Evolutionary conservation across 768 basidiomycete species (phyloP).

Genomic region (Termitomyces sp.): DNA sequence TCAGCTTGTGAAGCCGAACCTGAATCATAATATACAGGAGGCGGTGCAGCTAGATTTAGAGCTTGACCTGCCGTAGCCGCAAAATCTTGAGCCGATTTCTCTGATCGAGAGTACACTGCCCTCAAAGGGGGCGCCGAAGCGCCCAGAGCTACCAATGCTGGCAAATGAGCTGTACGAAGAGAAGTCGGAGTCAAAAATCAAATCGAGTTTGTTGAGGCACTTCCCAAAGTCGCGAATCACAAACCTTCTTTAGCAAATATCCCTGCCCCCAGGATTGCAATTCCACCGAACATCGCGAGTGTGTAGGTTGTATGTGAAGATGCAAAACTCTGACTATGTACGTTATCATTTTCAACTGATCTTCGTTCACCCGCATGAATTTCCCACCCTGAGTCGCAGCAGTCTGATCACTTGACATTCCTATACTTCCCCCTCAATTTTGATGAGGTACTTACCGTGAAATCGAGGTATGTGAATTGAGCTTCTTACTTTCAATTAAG

Average conservation of each 20-base stretch:
- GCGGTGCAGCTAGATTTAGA: slow-evolving; percentile 37
- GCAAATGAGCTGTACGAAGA: slow-evolving; percentile 62
- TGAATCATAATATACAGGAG: slow-evolving; percentile 57
- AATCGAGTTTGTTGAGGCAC: neutral
- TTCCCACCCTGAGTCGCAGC: too few species aligned
- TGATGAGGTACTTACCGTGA: too few species aligned
- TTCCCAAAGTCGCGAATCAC: slow-evolving; percentile 18
- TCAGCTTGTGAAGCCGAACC: slow-evolving; percentile 28
- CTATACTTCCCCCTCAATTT: too few species aligned
- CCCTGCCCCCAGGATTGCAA: slow-evolving; percentile 81
- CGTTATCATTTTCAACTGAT: neutral
- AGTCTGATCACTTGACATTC: too few species aligned
- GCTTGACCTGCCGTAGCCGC: slow-evolving; percentile 40
- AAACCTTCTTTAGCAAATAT: slow-evolving; percentile 74
- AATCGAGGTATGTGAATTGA: too few species aligned
- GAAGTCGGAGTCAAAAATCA: neutral
- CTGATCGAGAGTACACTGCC: slow-evolving; percentile 81
- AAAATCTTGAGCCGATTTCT: slow-evolving; percentile 53
- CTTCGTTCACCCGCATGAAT: too few species aligned
- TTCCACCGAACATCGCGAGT: slow-evolving; percentile 36
- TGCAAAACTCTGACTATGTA: neutral
- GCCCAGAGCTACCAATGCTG: slow-evolving; percentile 59
- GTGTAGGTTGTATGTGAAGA: slow-evolving; percentile 26
- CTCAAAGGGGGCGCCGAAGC: slow-evolving; percentile 41
- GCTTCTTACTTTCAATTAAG: too few species aligned